Conservation (phyloP, 495 filamentous ascomycete genomes). For the Penicillium verhagenii region DNA sequence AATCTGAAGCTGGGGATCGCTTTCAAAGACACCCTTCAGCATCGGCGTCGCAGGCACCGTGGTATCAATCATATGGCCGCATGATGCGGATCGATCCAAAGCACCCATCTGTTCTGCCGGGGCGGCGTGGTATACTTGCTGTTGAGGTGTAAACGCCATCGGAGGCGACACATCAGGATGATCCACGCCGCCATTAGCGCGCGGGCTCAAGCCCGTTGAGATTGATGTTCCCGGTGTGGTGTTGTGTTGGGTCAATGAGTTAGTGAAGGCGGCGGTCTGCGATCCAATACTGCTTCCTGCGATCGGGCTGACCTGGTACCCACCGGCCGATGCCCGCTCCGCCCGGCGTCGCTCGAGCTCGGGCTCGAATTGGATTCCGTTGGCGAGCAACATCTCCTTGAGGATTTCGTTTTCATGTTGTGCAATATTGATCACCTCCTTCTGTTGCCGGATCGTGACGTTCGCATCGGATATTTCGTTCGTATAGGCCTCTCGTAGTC, state of each 20-base stretch:
- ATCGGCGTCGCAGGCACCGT: conserved; percentile 39
- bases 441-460: conserved; percentile 39
- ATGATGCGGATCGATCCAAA: conserved; percentile 33
- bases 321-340: conserved; percentile 25
- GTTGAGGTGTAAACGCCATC: conserved; percentile 30
- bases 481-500: conserved; percentile 53
- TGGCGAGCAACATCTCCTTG: conserved; percentile 67
- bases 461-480: conserved; percentile 41
- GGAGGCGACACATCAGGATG: conserved; percentile 36
- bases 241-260: conserved; percentile 27
- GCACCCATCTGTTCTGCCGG: conserved; percentile 28
- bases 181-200: conserved; percentile 29
- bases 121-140: conserved; percentile 30
- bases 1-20: conserved; percentile 73
- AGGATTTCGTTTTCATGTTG: conserved; percentile 70
- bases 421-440: conserved; percentile 37
- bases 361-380: conserved; percentile 62
- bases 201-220: conserved; percentile 35
- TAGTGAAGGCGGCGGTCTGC: conserved; percentile 25
- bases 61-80: conserved; percentile 22
- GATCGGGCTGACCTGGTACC: conserved; percentile 34
- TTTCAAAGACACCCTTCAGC: conserved; percentile 65
- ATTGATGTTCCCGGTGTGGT: conserved; percentile 42
- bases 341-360: conserved; percentile 41
- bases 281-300: conserved; percentile 38